Evolutionary conservation across 257 asterid species (phyloP).

Genomic region (Oldenlandia corymbosa): DNA sequence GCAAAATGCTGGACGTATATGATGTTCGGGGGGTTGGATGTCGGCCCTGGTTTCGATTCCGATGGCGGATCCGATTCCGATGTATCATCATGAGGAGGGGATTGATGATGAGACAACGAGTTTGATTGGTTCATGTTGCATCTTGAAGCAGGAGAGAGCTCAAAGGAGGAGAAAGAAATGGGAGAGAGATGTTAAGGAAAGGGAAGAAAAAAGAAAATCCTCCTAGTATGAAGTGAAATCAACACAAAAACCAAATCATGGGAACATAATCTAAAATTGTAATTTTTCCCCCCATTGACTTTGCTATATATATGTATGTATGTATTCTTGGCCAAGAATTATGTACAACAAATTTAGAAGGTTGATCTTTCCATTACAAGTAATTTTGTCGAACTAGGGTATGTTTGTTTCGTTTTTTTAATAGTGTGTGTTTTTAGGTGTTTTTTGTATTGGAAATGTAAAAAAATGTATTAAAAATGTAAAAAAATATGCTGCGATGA

Average conservation of each 20-base stretch:
- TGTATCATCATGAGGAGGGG: no score
- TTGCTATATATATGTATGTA: background rate
- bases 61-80: no score
- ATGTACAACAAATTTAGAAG: background rate
- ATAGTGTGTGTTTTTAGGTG: no score
- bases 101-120: background rate
- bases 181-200: background rate
- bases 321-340: background rate
- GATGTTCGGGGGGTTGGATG: slow-evolving; percentile 1
- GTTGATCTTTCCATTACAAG: background rate
- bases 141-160: slow-evolving; percentile 6
- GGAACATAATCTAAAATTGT: no score
- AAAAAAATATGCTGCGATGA: no score
- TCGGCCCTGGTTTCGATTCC: no score
- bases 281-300: background rate
- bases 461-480: no score
- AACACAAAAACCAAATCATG: background rate
- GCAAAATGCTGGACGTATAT: slow-evolving; percentile 10
- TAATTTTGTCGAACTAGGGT: no score
- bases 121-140: slow-evolving; percentile 11
- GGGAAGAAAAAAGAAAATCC: background rate
- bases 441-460: no score
- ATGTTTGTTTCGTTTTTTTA: no score
- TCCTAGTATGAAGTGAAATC: background rate
- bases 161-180: slow-evolving; percentile 3